Evolutionary conservation across 176 grass and related monocot genomes (phyloP).

Genomic region (Oryza longistaminata): DNA sequence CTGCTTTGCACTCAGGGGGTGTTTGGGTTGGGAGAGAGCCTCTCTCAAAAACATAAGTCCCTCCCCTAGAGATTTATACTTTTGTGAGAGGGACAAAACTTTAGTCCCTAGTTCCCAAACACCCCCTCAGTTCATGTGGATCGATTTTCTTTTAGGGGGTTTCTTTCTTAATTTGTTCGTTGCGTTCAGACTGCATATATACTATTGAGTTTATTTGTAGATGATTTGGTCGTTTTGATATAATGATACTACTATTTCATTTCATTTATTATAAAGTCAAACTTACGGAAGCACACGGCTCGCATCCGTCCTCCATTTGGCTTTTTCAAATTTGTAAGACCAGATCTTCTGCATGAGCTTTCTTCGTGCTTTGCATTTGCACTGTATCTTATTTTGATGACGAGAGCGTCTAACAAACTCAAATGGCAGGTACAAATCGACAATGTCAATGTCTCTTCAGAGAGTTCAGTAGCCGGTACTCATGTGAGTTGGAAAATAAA

Average conservation of each 20-base stretch:
- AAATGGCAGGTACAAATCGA: not conserved
- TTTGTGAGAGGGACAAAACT: too few species aligned
- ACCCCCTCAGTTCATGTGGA: not conserved
- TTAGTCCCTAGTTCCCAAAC: too few species aligned
- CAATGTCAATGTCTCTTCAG: not conserved
- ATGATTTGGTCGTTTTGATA: not conserved
- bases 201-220: not conserved
- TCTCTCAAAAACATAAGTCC: too few species aligned
- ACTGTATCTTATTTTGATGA: not conserved
- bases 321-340: not conserved
- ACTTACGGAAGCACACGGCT: not conserved
- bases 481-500: not conserved
- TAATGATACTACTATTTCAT: not conserved
- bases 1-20: not conserved
- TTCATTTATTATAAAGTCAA: not conserved
- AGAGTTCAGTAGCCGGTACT: not conserved
- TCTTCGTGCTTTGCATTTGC: not conserved
- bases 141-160: not conserved
- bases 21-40: too few species aligned
- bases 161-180: not conserved
- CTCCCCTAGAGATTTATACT: too few species aligned
- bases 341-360: not conserved
- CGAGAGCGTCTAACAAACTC: not conserved
- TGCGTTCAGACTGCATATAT: not conserved
- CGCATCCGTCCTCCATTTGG: not conserved